Evolutionary conservation across 441 rosid genomes (phyloP).

Genomic region (Bocquillonia castaneifolia): DNA sequence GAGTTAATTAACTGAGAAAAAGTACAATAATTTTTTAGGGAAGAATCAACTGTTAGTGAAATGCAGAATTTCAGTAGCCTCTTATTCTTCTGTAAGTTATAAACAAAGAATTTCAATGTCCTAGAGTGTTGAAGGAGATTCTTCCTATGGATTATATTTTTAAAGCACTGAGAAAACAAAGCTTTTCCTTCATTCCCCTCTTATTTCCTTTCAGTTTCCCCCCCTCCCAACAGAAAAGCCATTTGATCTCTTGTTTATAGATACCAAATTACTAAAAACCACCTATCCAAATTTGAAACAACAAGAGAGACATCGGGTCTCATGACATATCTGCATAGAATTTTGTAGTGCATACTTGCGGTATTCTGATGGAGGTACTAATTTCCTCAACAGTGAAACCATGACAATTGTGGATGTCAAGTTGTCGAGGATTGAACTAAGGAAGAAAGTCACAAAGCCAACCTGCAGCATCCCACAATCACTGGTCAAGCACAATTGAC

Average conservation of each 20-base stretch:
- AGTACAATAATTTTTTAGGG: not conserved
- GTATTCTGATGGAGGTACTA: slow-evolving; percentile 79
- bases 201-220: not conserved
- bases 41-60: not conserved
- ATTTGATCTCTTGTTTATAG: not conserved
- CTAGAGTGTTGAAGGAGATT: not conserved
- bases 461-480: slow-evolving; percentile 46
- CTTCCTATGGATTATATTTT: not conserved
- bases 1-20: not conserved
- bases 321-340: not conserved
- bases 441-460: slow-evolving; percentile 85
- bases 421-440: slow-evolving; percentile 82
- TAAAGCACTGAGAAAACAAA: not conserved
- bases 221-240: not conserved
- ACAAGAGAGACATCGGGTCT: slow-evolving; percentile 1
- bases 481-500: slow-evolving; percentile 21
- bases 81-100: not conserved
- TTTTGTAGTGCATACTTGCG: slow-evolving; percentile 65
- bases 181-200: not conserved
- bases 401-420: slow-evolving; percentile 86
- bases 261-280: not conserved
- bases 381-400: slow-evolving; percentile 88
- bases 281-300: slow-evolving; percentile 1
- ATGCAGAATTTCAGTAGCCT: not conserved
- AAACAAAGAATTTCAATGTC: not conserved